Evolutionary conservation across 805 yeast species (phyloP), one percentile per base, ranked within the genome.

Genomic region (Wickerhamomyces bovis): DNA sequence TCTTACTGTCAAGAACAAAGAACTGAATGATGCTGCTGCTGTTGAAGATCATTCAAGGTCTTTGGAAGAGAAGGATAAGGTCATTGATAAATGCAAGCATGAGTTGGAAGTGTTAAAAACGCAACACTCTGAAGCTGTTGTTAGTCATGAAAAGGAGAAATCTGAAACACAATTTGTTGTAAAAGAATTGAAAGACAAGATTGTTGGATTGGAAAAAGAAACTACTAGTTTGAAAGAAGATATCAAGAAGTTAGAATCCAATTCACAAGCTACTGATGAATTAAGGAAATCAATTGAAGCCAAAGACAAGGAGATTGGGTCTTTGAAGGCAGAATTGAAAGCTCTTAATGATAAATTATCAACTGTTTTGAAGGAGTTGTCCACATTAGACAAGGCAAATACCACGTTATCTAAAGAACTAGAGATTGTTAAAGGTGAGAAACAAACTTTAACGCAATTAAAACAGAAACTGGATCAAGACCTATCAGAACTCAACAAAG

Each of bases 41-140:
- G 23, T 38, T 47, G 44, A 10, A 33, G 39, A 10, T 47, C 47
- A 16, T 16, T 11, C 41, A 31, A 30, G 33, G 21, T 38, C 38
- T 26, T 42, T 53, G 43, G 38, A 47, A 31, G 23, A 47, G 41
- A n/a, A 50, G 51, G 44, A 41, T 18, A 49, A 52, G 18, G 44
- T 51, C 5, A 43, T 60, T 15, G 50, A 56, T 22, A 53, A 51
- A 2, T 54, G 63, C 15, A 58, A 62, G 44, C 35, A 46, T 8
- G 61, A 64, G 48, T 39, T 57, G 10, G 64, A 61, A 43, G 43
- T 43, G 15, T 44, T 71, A 36, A 55, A 72, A 36, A 52, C 64
- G 7, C 70, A 71, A 49, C 68, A 68, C 44, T 54, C 70, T 1
- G 66, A 62, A 16, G 64, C 68, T 12, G 53, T 67, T 39, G 47